These are phyloP conservation scores for Aspergillus spinulosporus DNA, from an alignment of 2,329 filamentous ascomycete species.

Conservation along the genomic window DNA sequence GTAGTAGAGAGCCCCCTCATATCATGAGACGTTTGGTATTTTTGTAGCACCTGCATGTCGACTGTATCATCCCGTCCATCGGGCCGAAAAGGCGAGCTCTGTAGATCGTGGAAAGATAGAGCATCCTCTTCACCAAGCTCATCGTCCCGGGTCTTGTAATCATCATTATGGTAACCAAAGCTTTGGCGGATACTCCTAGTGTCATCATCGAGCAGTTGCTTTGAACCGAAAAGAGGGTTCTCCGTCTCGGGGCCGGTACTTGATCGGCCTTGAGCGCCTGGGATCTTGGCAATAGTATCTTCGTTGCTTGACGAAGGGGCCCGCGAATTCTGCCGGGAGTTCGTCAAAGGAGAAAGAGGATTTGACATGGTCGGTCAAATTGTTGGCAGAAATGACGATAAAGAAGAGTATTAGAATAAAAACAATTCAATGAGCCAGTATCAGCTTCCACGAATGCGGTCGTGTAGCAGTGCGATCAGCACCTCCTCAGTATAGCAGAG, in stretches of 20 bases:
- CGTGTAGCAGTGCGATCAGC: too few relatives aligned
- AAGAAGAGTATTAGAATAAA: background rate
- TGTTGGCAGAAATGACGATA: background rate
- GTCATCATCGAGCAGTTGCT: constrained; percentile 22
- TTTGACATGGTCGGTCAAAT: constrained; percentile 36
- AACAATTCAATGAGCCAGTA: background rate
- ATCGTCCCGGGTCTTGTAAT: constrained; percentile 22
- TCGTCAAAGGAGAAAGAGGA: constrained; percentile 43
- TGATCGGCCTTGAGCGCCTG: constrained; percentile 20
- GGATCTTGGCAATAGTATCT: constrained; percentile 17
- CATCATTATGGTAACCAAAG: constrained; percentile 17
- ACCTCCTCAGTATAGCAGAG: too few relatives aligned
- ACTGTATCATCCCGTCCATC: constrained; percentile 37
- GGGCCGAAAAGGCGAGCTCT: constrained; percentile 42
- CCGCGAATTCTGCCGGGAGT: constrained; percentile 45
- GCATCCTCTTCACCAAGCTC: constrained; percentile 25
- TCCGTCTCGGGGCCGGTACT: constrained; percentile 24
- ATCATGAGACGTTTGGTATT: constrained; percentile 17
- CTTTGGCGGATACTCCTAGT: constrained; percentile 18
- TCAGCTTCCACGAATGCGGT: background rate
- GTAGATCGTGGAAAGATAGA: constrained; percentile 25
- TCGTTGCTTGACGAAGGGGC: constrained; percentile 30
- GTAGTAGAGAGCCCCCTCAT: constrained; percentile 19
- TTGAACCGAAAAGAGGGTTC: constrained; percentile 30
- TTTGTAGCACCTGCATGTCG: constrained; percentile 29